Evolutionary conservation across 176 grass and related monocot species (phyloP), one percentile per base, ranked within the genome.

Genomic region (Cenchrus fungigraminus): DNA sequence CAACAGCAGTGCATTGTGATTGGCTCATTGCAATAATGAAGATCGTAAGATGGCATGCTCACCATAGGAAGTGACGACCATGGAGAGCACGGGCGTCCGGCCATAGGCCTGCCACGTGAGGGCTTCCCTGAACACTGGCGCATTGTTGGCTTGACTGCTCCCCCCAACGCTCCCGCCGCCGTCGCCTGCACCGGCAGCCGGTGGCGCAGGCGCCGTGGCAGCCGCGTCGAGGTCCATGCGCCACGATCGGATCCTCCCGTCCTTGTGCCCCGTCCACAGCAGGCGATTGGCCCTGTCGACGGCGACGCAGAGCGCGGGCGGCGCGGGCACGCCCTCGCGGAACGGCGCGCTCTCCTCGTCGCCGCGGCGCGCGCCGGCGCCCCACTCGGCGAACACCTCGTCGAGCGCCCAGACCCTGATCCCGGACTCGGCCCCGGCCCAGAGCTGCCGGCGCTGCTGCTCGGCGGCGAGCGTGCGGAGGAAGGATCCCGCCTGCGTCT

Each of bases 181-280:
- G 52, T 74, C 75, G 31, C 72, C 50, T 6, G 77, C 61, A 52
- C 81, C 92, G 40, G 78, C 20, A 45, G 82, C 31, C 16, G 59
- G 72, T 5, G 82, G 76, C 66, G 83, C 78, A 47, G 65, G 80
- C 58, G 31, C 74, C 3, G 49, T 82, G 43, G 72, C 60, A 65
- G 69, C 69, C 43, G 28, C 29, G 13, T 79, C 64, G 78, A 76
- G 74, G 75, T 98, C 89, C 83, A 94, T 92, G 67, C 85, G 92
- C 96, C 96, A 98, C 2, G 93, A 94, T 51, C 89, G 83, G 74
- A 98, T 92, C 91, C 90, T 95, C 28, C 93, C 93, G 73, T 98
- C 96, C 91, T 94, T 98, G 65, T 98, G 91, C 9, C 96, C 96
- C 34, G 91, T 95, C 93, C 96, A 98, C 8, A 98, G 83, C 75